Conservation (phyloP, 2,329 filamentous ascomycete species). For the Podosphaera leucotricha region DNA sequence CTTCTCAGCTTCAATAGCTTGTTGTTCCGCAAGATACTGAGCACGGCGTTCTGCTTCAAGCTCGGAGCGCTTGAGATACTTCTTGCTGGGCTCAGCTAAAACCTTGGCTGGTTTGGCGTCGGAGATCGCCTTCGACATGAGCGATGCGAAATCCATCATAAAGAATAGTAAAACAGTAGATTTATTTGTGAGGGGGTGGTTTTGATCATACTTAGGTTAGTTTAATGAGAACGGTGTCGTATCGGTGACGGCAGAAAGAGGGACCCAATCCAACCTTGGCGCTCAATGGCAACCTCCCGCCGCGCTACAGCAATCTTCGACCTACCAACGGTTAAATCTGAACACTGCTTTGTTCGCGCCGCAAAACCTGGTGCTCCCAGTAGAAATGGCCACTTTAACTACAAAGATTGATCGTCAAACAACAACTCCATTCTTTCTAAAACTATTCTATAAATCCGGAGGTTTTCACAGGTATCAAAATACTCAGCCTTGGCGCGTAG, state of each 20-base stretch:
- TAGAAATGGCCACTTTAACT: slow-evolving; percentile 15
- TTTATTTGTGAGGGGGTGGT: neutral
- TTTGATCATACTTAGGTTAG: neutral
- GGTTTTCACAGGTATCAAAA: slow-evolving; percentile 40
- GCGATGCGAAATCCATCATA: slow-evolving; percentile 78
- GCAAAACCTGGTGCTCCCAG: neutral
- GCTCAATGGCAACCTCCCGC: neutral
- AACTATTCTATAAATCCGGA: slow-evolving; percentile 58
- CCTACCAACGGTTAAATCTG: neutral
- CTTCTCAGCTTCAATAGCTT: slow-evolving; percentile 46
- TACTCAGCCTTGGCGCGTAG: slow-evolving; percentile 6
- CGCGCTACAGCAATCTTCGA: neutral
- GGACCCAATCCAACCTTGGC: neutral
- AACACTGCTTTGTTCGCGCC: neutral
- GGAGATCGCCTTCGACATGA: slow-evolving; percentile 84
- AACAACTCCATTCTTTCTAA: slow-evolving; percentile 62
- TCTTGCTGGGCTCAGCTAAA: slow-evolving; percentile 25
- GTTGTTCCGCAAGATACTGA: slow-evolving; percentile 64
- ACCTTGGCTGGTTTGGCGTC: slow-evolving; percentile 37
- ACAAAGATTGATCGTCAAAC: slow-evolving; percentile 39
- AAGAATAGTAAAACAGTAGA: neutral
- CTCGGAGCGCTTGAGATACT: slow-evolving; percentile 70
- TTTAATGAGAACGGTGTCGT: neutral
- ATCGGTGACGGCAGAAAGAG: neutral
- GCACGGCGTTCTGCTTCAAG: slow-evolving; percentile 61